A percentile compares a stretch with the other conserved stretches of the same genome.
Evolutionary conservation across 164 flowering plant species (phyloP).

Genomic region (Nymphaea thermarum): DNA sequence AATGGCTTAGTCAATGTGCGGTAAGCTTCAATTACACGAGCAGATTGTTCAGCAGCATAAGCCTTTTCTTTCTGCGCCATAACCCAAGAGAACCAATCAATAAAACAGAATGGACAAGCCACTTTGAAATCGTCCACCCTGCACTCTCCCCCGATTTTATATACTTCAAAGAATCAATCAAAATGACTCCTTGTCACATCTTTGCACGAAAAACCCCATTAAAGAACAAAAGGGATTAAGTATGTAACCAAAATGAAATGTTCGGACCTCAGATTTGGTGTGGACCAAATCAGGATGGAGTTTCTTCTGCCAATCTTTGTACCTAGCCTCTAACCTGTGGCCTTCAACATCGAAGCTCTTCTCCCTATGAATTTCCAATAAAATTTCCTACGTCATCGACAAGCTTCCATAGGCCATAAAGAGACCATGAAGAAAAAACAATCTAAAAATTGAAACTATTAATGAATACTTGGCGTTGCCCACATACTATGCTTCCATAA

Average conservation of each 20-base stretch:
- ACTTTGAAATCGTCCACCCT: too few species aligned
- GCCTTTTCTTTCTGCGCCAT: slow-evolving; percentile 54
- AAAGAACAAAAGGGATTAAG: neutral
- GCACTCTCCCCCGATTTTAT: too few species aligned
- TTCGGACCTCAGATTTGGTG: slow-evolving; percentile 68
- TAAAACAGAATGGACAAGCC: too few species aligned
- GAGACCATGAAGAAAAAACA: neutral
- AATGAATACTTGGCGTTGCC: neutral
- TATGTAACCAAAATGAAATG: neutral
- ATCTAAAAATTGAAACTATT: neutral
- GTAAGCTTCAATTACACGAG: slow-evolving; percentile 81
- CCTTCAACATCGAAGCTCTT: slow-evolving; percentile 43
- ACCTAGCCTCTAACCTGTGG: slow-evolving; percentile 54
- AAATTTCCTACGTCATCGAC: neutral
- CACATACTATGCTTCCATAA: neutral
- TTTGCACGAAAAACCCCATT: neutral
- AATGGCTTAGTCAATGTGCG: slow-evolving; percentile 63
- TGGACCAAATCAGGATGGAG: slow-evolving; percentile 97
- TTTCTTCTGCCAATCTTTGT: slow-evolving; percentile 94
- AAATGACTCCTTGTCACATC: neutral
- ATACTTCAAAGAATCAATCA: too few species aligned
- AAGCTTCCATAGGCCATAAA: neutral
- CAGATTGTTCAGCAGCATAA: slow-evolving; percentile 93
- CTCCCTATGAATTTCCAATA: slow-evolving; percentile 31
- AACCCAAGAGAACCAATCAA: neutral